Base-by-base conservation (phyloP, 805 yeast species). In the Ogataea minuta region DNA sequence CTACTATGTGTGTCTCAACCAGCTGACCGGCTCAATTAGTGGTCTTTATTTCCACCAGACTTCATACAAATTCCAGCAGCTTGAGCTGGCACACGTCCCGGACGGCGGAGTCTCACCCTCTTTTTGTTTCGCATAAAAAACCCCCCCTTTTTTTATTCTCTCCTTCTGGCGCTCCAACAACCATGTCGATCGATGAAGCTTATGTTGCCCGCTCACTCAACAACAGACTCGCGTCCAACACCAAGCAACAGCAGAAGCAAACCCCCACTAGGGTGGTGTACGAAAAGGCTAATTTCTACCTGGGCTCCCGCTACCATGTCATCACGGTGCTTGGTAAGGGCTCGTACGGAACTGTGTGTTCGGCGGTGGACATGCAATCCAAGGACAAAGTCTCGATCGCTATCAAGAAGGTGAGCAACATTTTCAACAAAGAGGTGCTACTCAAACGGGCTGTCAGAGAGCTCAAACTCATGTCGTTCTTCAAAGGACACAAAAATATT, bases 401-500 rank as follows among this genome's bases (percentile, higher is more conserved):
- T 7, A 81, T 90, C 37, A 90, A 90, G 59, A 86, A 86, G 56
- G 84, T 90, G 10, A 72, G 80, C 26, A 74, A 76, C 47, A 84
- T 88, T 17, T 84, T 85, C 53, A 67, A 68, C 28, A 76, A 76
- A 48, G 85, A 79, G 32, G 76, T 83, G 4, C 69, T 88, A 34
- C 56, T 87, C 52, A 81, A 80, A 48, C 67, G 97, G 45, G 96
- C 96, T 0, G 70, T 88, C 6, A 68, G 98, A 45, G 98, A 90
- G 61, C 63, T 90, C 48, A 79, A 81, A 54, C 68, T 90, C 40
- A 80, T 90, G 90, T 73, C 76, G 27, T 86, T 77, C 56, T 84
- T 90, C 58, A 78, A 79, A 45, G 97, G 97, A 9, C 96, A 89
- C 62, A 79, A 75, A 48, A 88, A 90, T 59, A 84, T 90, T 31